These are phyloP conservation scores for Gastrolobium bilobum DNA, from an alignment of 306 rosid species.

Conservation along the genomic window DNA sequence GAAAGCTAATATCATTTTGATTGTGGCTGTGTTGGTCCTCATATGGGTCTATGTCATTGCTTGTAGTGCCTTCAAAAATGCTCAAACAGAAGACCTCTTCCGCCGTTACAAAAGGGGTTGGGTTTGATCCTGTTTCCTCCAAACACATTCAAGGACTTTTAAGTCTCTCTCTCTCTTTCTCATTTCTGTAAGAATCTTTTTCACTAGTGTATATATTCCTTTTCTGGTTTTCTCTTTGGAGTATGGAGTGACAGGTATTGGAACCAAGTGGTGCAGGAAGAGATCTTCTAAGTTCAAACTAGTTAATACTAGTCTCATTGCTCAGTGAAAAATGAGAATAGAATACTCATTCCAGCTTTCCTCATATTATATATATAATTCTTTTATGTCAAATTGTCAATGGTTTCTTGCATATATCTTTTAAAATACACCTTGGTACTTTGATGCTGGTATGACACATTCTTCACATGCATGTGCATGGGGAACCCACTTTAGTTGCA, in stretches of 20 bases:
- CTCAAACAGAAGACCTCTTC: conserved; percentile 79
- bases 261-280: not conserved
- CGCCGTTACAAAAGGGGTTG: conserved; percentile 79
- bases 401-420: not conserved
- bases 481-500: conserved; percentile 12
- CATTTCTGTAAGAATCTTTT: not conserved
- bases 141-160: not conserved
- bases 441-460: not conserved
- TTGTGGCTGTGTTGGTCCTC: conserved; percentile 72
- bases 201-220: conserved; percentile 37
- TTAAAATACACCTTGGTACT: not conserved
- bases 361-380: conserved; percentile 34
- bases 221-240: not conserved
- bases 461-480: not conserved
- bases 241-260: not conserved
- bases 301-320: not conserved
- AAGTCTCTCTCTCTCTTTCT: too few relatives aligned
- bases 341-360: conserved; percentile 41
- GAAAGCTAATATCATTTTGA: conserved; percentile 69
- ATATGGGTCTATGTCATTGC: conserved; percentile 76
- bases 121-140: conserved; percentile 52
- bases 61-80: conserved; percentile 86
- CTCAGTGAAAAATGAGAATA: not conserved
- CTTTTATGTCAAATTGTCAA: conserved; percentile 36
- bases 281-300: not conserved